Conservation (phyloP, 805 yeast species). For the Spencermartinsiella europaea region DNA sequence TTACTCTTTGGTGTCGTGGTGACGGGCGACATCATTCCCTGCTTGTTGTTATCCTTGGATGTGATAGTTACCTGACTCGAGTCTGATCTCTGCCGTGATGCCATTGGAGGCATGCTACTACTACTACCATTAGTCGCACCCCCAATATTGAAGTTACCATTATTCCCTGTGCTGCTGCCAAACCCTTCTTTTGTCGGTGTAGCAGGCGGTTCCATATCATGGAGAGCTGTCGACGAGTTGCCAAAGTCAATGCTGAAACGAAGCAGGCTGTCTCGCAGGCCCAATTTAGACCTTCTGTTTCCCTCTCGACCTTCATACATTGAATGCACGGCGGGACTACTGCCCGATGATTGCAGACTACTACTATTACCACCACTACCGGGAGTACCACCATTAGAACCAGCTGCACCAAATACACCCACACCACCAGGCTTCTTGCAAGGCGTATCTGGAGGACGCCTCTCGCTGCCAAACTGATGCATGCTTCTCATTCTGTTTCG, state of each 20-base stretch:
- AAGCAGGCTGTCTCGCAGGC: slow-evolving; percentile 18
- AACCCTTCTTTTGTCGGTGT: slow-evolving; percentile 37
- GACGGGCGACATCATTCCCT: not conserved
- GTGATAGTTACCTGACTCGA: not conserved
- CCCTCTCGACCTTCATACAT: not conserved
- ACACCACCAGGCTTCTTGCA: slow-evolving; percentile 43
- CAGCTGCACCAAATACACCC: slow-evolving; percentile 18
- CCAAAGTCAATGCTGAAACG: slow-evolving; percentile 18
- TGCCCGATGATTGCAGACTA: slow-evolving; percentile 11
- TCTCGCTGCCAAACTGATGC: slow-evolving; percentile 15
- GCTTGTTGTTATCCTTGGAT: not conserved
- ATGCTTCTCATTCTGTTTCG: slow-evolving; percentile 42
- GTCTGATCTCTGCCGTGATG: slow-evolving; percentile 19
- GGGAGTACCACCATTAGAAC: slow-evolving; percentile 1
- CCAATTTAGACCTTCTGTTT: slow-evolving; percentile 7
- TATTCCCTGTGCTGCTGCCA: not conserved
- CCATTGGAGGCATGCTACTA: slow-evolving; percentile 2
- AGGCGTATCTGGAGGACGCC: slow-evolving; percentile 59
- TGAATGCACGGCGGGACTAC: not conserved
- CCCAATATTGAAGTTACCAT: slow-evolving; percentile 1
- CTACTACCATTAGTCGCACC: slow-evolving; percentile 4
- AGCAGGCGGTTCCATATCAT: slow-evolving; percentile 31
- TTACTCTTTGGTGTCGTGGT: not conserved
- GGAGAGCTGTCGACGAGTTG: slow-evolving; percentile 11
- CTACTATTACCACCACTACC: slow-evolving; percentile 4